Base-by-base conservation (phyloP, 192 early-diverging fungal species). In the Entomortierella chlamydospora region DNA sequence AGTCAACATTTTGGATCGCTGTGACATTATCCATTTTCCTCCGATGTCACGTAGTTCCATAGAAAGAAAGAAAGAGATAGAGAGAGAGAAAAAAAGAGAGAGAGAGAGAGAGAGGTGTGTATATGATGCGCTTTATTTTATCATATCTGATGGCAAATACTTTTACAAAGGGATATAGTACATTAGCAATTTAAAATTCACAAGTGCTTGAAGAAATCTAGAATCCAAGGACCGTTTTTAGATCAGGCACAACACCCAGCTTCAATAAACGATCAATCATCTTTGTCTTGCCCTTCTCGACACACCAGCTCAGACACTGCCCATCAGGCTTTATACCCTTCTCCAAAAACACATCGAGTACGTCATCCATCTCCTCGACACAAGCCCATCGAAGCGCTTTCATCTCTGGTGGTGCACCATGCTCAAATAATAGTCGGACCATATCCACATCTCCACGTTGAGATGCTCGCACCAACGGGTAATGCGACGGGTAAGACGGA, bases 261-360 rank as follows among this genome's bases (percentile, higher is more conserved):
- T 55, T 65, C 25, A 79, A 50, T 9, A 79, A 68, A n/a, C 68
- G 61, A 37, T 79, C 76, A 41, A 70, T 43, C 76, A 79, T 79
- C 43, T 20, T 66, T 0, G 62, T 55, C 68, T 70, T 79, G 26
- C 68, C 68, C 28, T 70, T 70, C 52, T 79, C 76, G 22, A 79
- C 76, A 56, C 76, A 79, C 68, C 54, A 61, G 2, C 62, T 62
- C 31, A 79, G 52, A 11, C 76, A 79, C 17, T 58, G 52, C 2
- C 52, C 57, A 28, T 79, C 76, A n/a, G 76, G 76, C 61, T 51
- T 52, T 22, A 79, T 51, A 7, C 76, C 76, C 13, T 30, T 33
- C 25, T 70, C 68, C 57, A 79, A 30, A 49, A 79, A 79, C 4
- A 79, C 18, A 53, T 79, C 76, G 50, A 79, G 11, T 29, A 79